phyloP scores from a whole-genome alignment of 345 rosid species.

The Eucalyptus sideroxylon region DNA sequence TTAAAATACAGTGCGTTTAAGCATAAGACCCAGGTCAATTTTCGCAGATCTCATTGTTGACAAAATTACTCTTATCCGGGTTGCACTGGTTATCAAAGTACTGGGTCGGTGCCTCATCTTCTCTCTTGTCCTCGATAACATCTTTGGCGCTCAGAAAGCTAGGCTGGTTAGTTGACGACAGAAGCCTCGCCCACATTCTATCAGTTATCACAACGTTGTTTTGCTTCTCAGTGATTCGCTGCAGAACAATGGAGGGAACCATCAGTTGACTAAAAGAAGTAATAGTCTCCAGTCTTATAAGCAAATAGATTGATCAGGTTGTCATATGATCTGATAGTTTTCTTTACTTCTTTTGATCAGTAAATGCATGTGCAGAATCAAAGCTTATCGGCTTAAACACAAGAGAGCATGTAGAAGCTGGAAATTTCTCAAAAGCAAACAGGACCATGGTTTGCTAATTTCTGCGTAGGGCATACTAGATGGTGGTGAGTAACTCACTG shows the following conservation, averaged over 20 bases:
- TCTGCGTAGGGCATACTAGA: not conserved
- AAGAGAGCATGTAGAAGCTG: not conserved
- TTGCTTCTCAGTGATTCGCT: slow-evolving; percentile 45
- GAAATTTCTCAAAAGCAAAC: not conserved
- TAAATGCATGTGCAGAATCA: not conserved
- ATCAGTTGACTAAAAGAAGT: not conserved
- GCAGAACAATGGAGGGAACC: not conserved
- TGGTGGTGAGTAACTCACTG: not conserved
- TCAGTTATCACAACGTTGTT: slow-evolving; percentile 53
- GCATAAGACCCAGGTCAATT: not conserved
- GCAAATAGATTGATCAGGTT: not conserved
- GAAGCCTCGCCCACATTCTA: slow-evolving; percentile 47
- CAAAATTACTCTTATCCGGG: not conserved
- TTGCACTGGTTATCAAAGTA: slow-evolving; percentile 2
- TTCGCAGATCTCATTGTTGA: slow-evolving; percentile 6
- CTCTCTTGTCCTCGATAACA: slow-evolving; percentile 18
- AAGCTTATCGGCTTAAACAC: not conserved
- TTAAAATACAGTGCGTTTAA: not conserved
- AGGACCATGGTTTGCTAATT: not conserved
- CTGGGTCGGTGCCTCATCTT: slow-evolving; percentile 7
- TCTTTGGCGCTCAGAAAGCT: slow-evolving; percentile 31
- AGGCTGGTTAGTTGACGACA: slow-evolving; percentile 64
- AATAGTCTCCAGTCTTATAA: not conserved
- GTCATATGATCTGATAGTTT: not conserved
- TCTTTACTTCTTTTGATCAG: not conserved